A percentile compares a stretch with the other conserved stretches of the same genome.
Evolutionary conservation across 1,284 basidiomycete species (phyloP).

Genomic region (Ganoderma boninense): DNA sequence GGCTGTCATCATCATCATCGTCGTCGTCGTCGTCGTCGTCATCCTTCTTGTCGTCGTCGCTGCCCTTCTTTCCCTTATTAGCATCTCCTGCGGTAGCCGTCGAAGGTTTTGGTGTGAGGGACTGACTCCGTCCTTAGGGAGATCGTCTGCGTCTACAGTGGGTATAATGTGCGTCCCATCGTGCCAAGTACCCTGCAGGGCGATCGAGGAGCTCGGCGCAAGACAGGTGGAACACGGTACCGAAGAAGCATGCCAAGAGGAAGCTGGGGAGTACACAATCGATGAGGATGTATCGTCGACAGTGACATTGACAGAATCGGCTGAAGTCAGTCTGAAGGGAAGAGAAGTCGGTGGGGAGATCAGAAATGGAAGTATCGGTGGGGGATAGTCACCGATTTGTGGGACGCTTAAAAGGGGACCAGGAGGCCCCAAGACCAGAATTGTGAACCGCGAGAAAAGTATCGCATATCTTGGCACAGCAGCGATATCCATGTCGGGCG

Average conservation of each 20-base stretch:
- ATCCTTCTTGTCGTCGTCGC: constrained; percentile 31
- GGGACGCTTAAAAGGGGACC: constrained; percentile 20
- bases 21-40: constrained; percentile 32
- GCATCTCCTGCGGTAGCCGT: constrained; percentile 11
- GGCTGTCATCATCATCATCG: constrained; percentile 24
- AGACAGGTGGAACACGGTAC: constrained; percentile 47
- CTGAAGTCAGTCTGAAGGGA: constrained; percentile 14
- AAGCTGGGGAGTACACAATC: constrained; percentile 51
- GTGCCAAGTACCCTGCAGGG: constrained; percentile 50
- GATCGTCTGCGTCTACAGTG: constrained; percentile 41
- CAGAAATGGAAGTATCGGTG: no score
- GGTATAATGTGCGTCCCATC: constrained; percentile 49
- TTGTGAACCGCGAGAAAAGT: constrained; percentile 8
- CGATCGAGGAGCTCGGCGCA: constrained; percentile 40
- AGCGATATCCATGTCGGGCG: constrained; percentile 18
- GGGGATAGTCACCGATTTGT: constrained; percentile 19
- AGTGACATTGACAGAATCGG: constrained; percentile 47
- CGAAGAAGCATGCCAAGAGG: constrained; percentile 49
- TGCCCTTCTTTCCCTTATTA: constrained; percentile 22
- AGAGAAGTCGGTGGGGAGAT: constrained; percentile 14
- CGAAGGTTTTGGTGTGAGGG: background rate
- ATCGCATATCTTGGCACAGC: constrained; percentile 8
- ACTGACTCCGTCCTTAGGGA: constrained; percentile 6
- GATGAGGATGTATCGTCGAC: constrained; percentile 53
- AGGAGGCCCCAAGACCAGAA: constrained; percentile 2